Conservation (phyloP, 208 protist genomes). For the Trypanosoma brucei region DNA sequence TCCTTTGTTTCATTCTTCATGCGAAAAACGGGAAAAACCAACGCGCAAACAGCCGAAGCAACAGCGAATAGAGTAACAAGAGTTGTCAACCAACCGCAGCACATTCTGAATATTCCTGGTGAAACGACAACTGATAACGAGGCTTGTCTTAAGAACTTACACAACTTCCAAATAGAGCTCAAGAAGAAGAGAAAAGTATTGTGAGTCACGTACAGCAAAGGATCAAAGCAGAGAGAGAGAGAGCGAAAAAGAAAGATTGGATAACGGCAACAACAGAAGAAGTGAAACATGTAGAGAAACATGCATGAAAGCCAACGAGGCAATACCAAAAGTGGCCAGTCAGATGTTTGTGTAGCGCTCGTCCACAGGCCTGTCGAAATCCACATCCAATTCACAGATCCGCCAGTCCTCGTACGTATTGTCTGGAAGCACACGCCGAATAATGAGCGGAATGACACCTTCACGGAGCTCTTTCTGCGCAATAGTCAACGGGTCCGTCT, state of each 20-base stretch:
- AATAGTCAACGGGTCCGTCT: constrained; percentile 98
- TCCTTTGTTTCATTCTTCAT: background rate
- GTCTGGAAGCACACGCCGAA: constrained; percentile 94
- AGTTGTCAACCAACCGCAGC: background rate
- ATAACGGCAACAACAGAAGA: background rate
- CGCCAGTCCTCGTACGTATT: constrained; percentile 93
- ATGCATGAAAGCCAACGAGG: background rate
- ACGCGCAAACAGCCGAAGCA: background rate
- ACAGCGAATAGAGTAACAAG: background rate
- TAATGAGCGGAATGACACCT: constrained; percentile 97
- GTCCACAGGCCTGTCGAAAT: constrained; percentile 83
- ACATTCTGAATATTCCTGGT: background rate
- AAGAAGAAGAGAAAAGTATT: constrained; percentile 2
- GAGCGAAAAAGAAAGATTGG: constrained; percentile 1
- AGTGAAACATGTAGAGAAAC: background rate
- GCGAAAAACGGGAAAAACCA: background rate
- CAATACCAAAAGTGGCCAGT: background rate
- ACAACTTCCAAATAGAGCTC: too few relatives aligned
- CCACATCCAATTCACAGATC: constrained; percentile 78
- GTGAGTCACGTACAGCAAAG: constrained; percentile 25
- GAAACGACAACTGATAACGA: background rate
- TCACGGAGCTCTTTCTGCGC: constrained; percentile 96
- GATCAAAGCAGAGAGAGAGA: constrained; percentile 10
- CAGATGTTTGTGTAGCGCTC: constrained; percentile 84
- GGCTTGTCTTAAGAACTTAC: too few relatives aligned